Conservation (phyloP, 495 filamentous ascomycete species). For the Jackrogersella multiformis region DNA sequence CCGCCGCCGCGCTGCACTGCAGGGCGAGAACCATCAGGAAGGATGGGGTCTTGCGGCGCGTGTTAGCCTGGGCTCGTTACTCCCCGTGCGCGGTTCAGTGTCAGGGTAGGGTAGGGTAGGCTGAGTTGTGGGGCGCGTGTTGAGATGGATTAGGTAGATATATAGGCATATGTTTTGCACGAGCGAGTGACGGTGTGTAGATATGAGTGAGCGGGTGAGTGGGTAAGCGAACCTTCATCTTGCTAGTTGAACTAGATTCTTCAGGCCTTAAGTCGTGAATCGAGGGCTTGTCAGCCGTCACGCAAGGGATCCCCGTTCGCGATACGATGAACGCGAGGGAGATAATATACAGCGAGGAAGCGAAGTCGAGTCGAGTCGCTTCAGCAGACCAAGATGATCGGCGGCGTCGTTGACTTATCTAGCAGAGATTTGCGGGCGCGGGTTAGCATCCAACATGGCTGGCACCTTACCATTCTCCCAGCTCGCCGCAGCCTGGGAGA, state of each 20-base stretch:
- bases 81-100: too few relatives aligned
- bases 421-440: constrained; percentile 29
- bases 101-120: neutral
- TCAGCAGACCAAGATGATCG: constrained; percentile 8
- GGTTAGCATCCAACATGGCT: constrained; percentile 10
- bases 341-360: neutral
- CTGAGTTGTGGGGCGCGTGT: constrained; percentile 2
- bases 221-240: constrained; percentile 23
- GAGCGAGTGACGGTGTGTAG: too few relatives aligned
- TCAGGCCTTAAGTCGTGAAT: neutral
- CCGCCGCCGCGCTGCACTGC: too few relatives aligned
- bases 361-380: neutral
- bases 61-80: too few relatives aligned
- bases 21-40: constrained; percentile 2
- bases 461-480: constrained; percentile 16
- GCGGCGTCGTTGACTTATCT: constrained; percentile 24
- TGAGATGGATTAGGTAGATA: neutral
- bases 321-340: neutral
- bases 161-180: neutral
- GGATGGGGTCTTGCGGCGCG: neutral
- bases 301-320: too few relatives aligned
- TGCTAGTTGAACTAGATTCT: neutral
- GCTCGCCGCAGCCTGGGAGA: constrained; percentile 15
- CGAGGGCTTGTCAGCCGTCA: neutral
- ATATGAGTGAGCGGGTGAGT: too few relatives aligned